Evolutionary conservation across 2,329 filamentous ascomycete genomes (phyloP), one percentile per base, ranked within the genome.

Genomic region (Claviceps pazoutovae): DNA sequence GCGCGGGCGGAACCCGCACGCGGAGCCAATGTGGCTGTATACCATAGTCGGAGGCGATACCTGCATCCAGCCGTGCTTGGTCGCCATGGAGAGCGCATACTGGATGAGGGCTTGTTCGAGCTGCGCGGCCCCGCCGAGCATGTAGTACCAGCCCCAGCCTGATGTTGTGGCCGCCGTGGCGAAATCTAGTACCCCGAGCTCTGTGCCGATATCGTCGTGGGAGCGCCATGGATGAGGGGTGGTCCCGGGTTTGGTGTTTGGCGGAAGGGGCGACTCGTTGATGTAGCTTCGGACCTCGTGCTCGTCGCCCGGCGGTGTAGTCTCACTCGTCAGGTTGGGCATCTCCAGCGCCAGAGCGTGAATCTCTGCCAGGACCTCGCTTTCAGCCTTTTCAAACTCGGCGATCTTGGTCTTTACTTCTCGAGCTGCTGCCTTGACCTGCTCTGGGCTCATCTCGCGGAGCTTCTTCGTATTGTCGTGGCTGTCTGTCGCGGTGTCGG

Each of bases 91-190:
- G 3, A 97, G 75, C 0, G 93, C 84, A 66, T 94, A 96, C 65
- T 91, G 84, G 13, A 97, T 72, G 3, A 98, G 77, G 0, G 93
- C 93, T 64, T 97, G 91, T 69, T 98, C 93, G n/a, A 98, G 78
- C 65, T 93, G 80, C 0, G 90, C 90, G 8, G 83, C 93, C 62
- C 95, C 90, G 63, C 91, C 88, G n/a, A 88, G 74, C 11, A 98
- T 80, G 68, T 89, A 97, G 71, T 98, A 98, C 88, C 89, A 98
- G 1, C 93, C 93, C 91, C 91, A 98, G 39, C 93, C 93, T 3
- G 84, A 87, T 1, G 88, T 83, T n/a, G 79, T 82, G 2, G 84
- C 84, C 5, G 89, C 88, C 54, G 78, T 83, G 5, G 84, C 74
- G 62, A 98, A 96, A 70, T 98, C 91, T 49, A 98, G 74, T n/a